Evolutionary conservation across 768 basidiomycete species (phyloP), one percentile per base, ranked within the genome.

Genomic region (Dentipellis sp.): DNA sequence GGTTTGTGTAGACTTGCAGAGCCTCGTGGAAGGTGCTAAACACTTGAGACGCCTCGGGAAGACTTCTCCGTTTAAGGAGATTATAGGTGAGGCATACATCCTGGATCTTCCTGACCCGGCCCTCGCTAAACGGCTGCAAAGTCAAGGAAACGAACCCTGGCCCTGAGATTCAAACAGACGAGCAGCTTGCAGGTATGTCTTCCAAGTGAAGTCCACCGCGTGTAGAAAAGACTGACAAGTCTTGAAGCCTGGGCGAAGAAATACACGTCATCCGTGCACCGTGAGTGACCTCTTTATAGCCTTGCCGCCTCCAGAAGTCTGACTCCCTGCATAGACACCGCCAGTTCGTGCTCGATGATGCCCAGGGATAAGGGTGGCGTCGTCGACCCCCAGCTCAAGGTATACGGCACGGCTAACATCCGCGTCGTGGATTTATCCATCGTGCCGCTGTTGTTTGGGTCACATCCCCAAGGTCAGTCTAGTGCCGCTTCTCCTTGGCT

Each of bases 321-420:
- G 21, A 5, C 2, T 22, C 19, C 5, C 17, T 16, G 14, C 3
- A 10, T 46, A 79, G 78, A 82, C 59, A 74, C 77, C 11, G 63
- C 73, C 23, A 74, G 76, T 5, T 72, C 78, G 1, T 74, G 72
- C 52, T 78, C 79, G 1, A 82, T 82, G 80, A 70, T 83, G 40
- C 80, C 80, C 4, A 66, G 66, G 11, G 74, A 76, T 22, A 74
- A 75, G 50, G 67, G 69, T 12, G 80, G 81, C 22, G 80, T 83
- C 5, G 81, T 83, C 2, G 74, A 80, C 55, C 65, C 72, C n/a
- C 52, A 69, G n/a, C 64, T 80, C 4, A 78, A 76, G 68, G 78
- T 74, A 34, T 82, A 83, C 59, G 81, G 80, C 1, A 81, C 81
- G 3, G 71, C 64, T 48, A 82, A 82, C 58, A 54, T 83, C n/a